Base-by-base conservation (phyloP, 331 rosid species). In the Telfairia occidentalis region DNA sequence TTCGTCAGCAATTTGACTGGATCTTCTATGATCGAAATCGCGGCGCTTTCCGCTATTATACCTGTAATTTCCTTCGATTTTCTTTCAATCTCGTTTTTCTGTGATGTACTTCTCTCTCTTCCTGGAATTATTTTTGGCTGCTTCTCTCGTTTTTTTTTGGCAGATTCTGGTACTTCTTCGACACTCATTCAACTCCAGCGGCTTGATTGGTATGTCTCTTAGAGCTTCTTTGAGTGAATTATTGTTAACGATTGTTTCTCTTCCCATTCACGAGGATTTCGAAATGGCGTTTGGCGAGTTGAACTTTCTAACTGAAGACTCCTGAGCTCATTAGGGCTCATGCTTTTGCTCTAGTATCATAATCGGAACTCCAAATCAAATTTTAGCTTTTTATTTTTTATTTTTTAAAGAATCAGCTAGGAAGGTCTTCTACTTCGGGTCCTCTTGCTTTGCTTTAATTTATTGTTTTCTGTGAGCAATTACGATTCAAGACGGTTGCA, bases 1-100 rank as follows among this genome's bases (percentile, higher is more conserved):
- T 91, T 92, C 40, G 97, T 95, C 10, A 95, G 93, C 89, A 90
- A 92, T 81, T 85, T 95, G 89, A 88, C 71, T 10, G 99, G 99
- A 43, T 88, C 99, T 24, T 91, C 96, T 9, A 81, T 95, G 83
- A 81, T 86, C 60, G 96, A 95, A 85, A 70, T 95, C 64, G 80
- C 76, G 0, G 92, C 85, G 5, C 85, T 90, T 48, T 82, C 92
- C 35, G 46, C 94, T 1, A 19, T 82, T 23, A 70, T 90, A 42
- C 90, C 97, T 53, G 96, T 91, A 80, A 77, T 83, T 82, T 12
- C 55, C 64, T 30, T 34, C 40, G 4, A 23, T 55, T 73, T 59
- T 8, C 19, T 10, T 48, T 19, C 23, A 12, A 9, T 49, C 15
- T 54, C 15, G 3, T 24, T 13, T n/a, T 23, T 45, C 40, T 24